phyloP scores from a whole-genome alignment of 192 early-diverging fungal genomes.

The Fimicolochytrium jonesii region DNA sequence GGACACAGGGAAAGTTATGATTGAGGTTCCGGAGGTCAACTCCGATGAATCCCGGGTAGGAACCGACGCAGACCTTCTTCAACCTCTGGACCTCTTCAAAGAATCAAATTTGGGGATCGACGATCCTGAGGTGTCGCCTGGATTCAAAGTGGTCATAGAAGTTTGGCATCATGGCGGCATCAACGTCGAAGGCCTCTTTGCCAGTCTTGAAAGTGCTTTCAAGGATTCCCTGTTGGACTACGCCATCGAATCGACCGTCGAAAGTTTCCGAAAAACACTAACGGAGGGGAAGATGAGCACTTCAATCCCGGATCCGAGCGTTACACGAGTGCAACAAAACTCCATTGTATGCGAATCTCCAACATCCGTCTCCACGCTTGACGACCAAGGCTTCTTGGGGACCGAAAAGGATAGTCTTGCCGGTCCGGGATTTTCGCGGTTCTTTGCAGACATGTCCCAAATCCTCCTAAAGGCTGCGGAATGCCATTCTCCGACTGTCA shows the following conservation, averaged over 20 bases:
- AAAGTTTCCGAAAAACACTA: background rate
- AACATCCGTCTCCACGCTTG: too few relatives aligned
- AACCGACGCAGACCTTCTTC: background rate
- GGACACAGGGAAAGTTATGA: conserved; percentile 25
- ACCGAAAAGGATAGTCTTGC: too few relatives aligned
- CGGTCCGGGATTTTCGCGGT: too few relatives aligned
- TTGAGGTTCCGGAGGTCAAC: conserved; percentile 13
- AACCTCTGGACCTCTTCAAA: background rate
- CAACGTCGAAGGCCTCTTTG: conserved; percentile 26
- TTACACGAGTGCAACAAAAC: too few relatives aligned
- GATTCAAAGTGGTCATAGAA: conserved; percentile 34
- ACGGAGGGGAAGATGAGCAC: too few relatives aligned
- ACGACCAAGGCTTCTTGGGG: too few relatives aligned
- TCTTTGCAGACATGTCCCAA: too few relatives aligned
- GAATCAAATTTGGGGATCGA: background rate
- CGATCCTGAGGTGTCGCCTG: too few relatives aligned
- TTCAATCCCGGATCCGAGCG: too few relatives aligned
- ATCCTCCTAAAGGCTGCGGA: too few relatives aligned
- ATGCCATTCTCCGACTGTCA: conserved; percentile 23
- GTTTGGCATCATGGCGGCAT: conserved; percentile 41
- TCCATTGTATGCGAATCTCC: too few relatives aligned
- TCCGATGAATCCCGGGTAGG: background rate
- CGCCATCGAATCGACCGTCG: conserved; percentile 28
- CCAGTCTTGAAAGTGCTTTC: conserved; percentile 22
- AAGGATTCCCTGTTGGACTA: conserved; percentile 37